Evolutionary conservation across 192 early-diverging fungal species (phyloP).

Genomic region (Haplosporangium gracile): DNA sequence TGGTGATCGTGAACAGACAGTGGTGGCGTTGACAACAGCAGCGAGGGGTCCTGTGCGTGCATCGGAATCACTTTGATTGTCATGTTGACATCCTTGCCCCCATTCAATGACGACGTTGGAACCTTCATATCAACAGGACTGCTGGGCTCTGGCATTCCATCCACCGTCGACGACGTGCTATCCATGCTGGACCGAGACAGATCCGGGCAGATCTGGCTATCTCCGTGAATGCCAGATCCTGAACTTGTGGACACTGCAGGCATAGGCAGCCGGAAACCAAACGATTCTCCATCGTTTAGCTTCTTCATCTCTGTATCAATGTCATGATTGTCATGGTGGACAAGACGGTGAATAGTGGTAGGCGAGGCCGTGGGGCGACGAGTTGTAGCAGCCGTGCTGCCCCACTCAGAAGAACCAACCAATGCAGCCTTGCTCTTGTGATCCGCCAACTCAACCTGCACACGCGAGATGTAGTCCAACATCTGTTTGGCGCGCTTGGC

Average conservation of each 20-base stretch:
- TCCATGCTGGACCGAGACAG: conserved; percentile 45
- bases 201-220: conserved; percentile 46
- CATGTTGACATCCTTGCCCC: conserved; percentile 15
- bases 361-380: neutral
- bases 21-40: conserved; percentile 43
- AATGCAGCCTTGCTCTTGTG: conserved; percentile 28
- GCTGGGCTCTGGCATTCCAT: conserved; percentile 29
- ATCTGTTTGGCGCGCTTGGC: conserved; percentile 75
- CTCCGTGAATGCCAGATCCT: conserved; percentile 16
- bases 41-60: neutral
- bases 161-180: conserved; percentile 25
- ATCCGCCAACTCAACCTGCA: conserved; percentile 63
- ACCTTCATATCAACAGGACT: conserved; percentile 19
- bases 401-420: neutral
- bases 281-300: neutral
- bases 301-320: conserved; percentile 5
- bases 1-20: conserved; percentile 46
- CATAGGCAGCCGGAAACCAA: conserved; percentile 13
- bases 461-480: conserved; percentile 70
- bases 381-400: too few species aligned
- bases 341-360: neutral
- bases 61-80: conserved; percentile 41
- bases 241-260: neutral
- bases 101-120: neutral
- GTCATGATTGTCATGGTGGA: conserved; percentile 4